Base-by-base conservation (phyloP, 1,284 basidiomycete genomes). In the Phlebopus sp. region DNA sequence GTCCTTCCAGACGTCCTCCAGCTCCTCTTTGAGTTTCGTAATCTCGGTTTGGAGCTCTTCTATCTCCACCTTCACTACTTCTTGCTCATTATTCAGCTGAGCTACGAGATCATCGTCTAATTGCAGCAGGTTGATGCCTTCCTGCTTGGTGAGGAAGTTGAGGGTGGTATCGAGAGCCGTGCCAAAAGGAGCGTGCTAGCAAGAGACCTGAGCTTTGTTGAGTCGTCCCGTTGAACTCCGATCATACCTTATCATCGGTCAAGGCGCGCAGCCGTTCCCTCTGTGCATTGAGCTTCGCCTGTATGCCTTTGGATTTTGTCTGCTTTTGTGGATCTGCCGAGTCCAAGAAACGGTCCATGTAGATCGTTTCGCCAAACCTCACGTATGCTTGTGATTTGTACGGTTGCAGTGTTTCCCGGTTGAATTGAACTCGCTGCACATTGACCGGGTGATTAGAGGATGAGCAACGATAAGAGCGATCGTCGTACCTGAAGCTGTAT, bases 321-420 rank as follows among this genome's bases (percentile, higher is more conserved):
- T 84, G 85, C 75, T 89, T 91, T 52, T 76, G 72, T 0, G 79
- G 73, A 59, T 92, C 79, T 2, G 82, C 82, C 43, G 77, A 80
- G 46, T 92, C 86, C 58, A 97, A 72, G 74, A 96, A 99, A 4
- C 97, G 85, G 65, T 97, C 95, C 80, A 99, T 84, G 59, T 81
- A 86, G 6, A 99, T 75, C 10, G 82, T 87, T 65, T 96, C 90
- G 5, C 77, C 84, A 62, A 97, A 96, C 58, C 87, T 89, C 55
- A 99, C 84, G 62, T 95, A 96, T 1, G 92, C 93, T 63, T 99
- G 96, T 9, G 90, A 94, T 69, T 99, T 99, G 73, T 90, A 95
- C 14, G 94, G 86, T 54, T 93, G 85, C 48, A 90, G 75, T 0
- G 86, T 90, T 55, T 88, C 85, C 13, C 92, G 81, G 65, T 99